Evolutionary conservation across 1,284 basidiomycete genomes (phyloP), one percentile per base, ranked within the genome.

Genomic region (Apiotrichum laibachii): DNA sequence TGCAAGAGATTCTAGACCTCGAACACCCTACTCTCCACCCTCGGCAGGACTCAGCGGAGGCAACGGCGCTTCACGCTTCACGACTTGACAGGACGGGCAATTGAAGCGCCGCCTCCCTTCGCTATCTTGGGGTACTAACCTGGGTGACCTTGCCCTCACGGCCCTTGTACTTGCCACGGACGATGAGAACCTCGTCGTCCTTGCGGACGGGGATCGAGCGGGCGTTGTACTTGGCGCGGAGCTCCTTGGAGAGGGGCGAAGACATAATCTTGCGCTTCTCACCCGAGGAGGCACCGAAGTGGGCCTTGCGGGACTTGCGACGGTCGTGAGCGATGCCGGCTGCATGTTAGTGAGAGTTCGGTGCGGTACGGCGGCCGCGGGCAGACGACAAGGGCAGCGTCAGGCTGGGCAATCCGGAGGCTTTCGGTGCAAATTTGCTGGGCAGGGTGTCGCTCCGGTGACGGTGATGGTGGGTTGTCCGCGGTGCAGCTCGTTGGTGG

Each of bases 201-300:
- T 97, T 97, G 79, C 94, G 90, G 76, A 99, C 86, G 62, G 96
- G 94, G 69, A 99, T 82, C 62, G 95, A 92, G 71, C 94, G 92
- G 69, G 86, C 93, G 80, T 88, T 89, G 85, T 99, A 85, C 83
- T 97, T 90, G 77, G 79, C 81, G 68, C 93, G 88, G 73, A 99
- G 88, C 77, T 97, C 95, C 85, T 97, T 98, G 70, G 90, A 89
- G 66, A 99, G 86, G 59, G 92, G 84, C 64, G 94, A 92, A 71
- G 91, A 93, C 93, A 99, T 96, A 75, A 98, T 93, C 84, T 92
- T 95, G 81, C 95, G 88, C 80, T 94, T 91, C 73, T 92, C 82
- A 57, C 89, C 91, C 55, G 93, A 96, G 62, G 94, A 89, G 55
- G 93, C 93, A 62, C 83, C 83, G 81, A 96, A 96, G 85, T 97